Conservation (phyloP, 2,329 filamentous ascomycete genomes). For the Chrysoporthe austroafricana region DNA sequence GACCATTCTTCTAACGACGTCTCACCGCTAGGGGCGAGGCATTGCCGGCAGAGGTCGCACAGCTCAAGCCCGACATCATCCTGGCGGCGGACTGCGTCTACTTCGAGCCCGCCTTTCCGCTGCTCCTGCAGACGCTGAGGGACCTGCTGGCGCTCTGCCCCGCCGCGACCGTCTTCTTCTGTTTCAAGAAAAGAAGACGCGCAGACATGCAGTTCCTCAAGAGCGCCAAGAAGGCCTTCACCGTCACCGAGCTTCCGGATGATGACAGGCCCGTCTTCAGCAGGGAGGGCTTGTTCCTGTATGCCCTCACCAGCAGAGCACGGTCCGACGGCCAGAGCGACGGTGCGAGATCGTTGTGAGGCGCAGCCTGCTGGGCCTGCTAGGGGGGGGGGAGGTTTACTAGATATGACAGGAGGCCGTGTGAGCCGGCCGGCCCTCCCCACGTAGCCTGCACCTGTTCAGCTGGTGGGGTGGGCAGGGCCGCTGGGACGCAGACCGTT, state of each 20-base stretch:
- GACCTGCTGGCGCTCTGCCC: constrained; percentile 76
- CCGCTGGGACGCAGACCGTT: not conserved
- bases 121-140: constrained; percentile 77
- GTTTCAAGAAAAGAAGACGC: constrained; percentile 89
- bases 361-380: not conserved
- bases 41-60: constrained; percentile 55
- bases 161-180: constrained; percentile 71
- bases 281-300: constrained; percentile 64
- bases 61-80: constrained; percentile 73
- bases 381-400: not conserved
- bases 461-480: not conserved
- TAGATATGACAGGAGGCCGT: not conserved
- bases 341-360: constrained; percentile 11
- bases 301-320: constrained; percentile 53
- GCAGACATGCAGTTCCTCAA: constrained; percentile 79
- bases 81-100: constrained; percentile 98
- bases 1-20: constrained; percentile 7
- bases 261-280: constrained; percentile 62
- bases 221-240: constrained; percentile 68
- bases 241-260: constrained; percentile 64
- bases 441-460: not conserved
- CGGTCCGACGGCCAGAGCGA: constrained; percentile 4
- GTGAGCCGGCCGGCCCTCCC: not conserved
- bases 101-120: constrained; percentile 92
- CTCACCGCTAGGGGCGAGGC: constrained; percentile 58